Conservation (phyloP, 2,329 filamentous ascomycete genomes). For the Cordyceps tenuipes region DNA sequence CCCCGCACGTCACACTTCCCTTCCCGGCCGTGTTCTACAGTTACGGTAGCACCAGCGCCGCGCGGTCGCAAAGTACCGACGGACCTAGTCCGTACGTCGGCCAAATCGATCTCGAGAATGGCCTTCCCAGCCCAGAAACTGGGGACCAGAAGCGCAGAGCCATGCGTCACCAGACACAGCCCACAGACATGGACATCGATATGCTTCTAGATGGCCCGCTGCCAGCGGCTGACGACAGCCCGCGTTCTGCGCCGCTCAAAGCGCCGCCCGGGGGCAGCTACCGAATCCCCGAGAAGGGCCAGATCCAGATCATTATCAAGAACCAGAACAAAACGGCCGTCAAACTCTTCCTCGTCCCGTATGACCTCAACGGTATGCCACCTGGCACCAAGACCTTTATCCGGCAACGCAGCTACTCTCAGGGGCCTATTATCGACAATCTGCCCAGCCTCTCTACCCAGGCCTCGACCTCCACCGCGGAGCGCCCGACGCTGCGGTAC, state of each 20-base stretch:
- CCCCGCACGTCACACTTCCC: conserved; percentile 79
- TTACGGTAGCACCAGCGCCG: conserved; percentile 62
- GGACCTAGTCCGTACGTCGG: conserved; percentile 95
- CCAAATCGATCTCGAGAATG: conserved; percentile 81
- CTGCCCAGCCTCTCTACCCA: conserved; percentile 23
- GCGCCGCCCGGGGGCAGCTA: conserved; percentile 83
- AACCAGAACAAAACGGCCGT: conserved; percentile 98
- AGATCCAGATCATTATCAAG: conserved; percentile 94
- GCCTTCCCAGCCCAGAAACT: conserved; percentile 48
- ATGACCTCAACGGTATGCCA: conserved; percentile 87
- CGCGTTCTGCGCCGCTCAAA: conserved; percentile 30
- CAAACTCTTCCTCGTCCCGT: conserved; percentile 89
- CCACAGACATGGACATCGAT: conserved; percentile 26
- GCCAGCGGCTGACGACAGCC: background rate
- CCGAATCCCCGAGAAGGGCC: conserved; percentile 85
- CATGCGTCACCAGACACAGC: conserved; percentile 45
- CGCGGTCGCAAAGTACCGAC: conserved; percentile 60
- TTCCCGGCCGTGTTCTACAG: conserved; percentile 97
- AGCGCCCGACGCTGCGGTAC: conserved; percentile 74
- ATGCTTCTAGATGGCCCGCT: conserved; percentile 15
- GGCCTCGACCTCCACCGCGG: conserved; percentile 18
- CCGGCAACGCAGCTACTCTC: conserved; percentile 85
- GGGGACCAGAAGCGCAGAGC: conserved; percentile 46
- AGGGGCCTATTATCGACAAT: conserved; percentile 73
- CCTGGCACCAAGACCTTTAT: conserved; percentile 93